Percentiles rank a stretch among this genome's conserved stretches.
Conservation (phyloP, 331 rosid species). For the Spiraea crenata region DNA sequence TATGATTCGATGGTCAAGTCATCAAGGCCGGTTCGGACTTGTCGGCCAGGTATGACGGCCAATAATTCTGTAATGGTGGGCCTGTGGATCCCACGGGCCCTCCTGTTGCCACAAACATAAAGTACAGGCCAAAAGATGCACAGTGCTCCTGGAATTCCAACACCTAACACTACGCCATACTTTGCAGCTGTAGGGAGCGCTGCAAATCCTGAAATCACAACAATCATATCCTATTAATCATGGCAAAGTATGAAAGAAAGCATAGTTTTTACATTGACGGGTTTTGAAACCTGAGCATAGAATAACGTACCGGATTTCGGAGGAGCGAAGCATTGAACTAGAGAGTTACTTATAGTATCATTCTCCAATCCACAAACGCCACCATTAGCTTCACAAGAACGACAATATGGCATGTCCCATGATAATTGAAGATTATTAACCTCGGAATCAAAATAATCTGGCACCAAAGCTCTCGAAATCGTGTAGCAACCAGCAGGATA, state of each 20-base stretch:
- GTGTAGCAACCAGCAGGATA: neutral
- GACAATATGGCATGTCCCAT: constrained; percentile 41
- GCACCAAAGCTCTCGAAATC: constrained; percentile 29
- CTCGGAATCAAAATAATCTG: neutral
- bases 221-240: too few species aligned
- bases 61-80: neutral
- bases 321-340: neutral
- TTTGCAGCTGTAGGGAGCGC: constrained; percentile 40
- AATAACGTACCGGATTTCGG: neutral
- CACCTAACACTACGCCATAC: constrained; percentile 41
- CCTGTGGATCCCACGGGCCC: neutral
- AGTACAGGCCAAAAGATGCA: constrained; percentile 8
- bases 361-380: neutral
- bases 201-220: neutral
- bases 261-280: too few species aligned
- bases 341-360: neutral
- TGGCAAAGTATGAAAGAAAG: too few species aligned
- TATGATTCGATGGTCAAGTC: constrained; percentile 48
- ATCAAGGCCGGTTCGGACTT: constrained; percentile 33
- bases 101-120: neutral
- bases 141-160: constrained; percentile 48
- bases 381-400: constrained; percentile 17
- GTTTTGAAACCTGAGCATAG: neutral
- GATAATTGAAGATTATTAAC: constrained; percentile 18
- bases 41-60: neutral